Conservation (phyloP, 176 grass and related monocot genomes). For the Oryza longistaminata region DNA sequence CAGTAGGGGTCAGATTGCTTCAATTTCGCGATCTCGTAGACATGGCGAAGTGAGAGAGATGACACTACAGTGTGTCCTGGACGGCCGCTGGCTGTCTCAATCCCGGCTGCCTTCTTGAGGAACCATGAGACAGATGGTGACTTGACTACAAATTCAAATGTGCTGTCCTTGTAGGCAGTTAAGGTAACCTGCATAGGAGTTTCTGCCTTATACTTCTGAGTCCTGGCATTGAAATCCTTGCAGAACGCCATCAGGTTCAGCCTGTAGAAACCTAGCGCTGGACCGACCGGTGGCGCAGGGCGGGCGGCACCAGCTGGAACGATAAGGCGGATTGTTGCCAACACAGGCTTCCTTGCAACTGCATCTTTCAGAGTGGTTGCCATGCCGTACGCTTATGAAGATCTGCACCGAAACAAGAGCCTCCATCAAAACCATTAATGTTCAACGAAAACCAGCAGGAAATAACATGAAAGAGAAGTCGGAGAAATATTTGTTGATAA, state of each 20-base stretch:
- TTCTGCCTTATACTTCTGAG: conserved; percentile 92
- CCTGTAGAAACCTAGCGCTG: conserved; percentile 75
- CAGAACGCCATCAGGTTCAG: conserved; percentile 96
- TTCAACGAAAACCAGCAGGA: neutral
- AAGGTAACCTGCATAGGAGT: conserved; percentile 84
- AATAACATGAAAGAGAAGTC: neutral
- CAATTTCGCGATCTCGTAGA: conserved; percentile 88
- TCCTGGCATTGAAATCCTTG: conserved; percentile 97
- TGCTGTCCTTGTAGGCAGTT: conserved; percentile 89
- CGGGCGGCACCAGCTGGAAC: conserved; percentile 76
- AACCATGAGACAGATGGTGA: conserved; percentile 85
- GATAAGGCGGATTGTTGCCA: conserved; percentile 75
- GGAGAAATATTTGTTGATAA: conserved; percentile 11
- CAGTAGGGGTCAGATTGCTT: conserved; percentile 70
- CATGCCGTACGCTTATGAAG: conserved; percentile 32
- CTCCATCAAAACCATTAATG: conserved; percentile 11
- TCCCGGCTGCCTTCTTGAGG: conserved; percentile 77
- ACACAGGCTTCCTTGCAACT: conserved; percentile 56
- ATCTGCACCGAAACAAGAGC: conserved; percentile 33
- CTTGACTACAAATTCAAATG: conserved; percentile 84
- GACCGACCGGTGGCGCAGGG: conserved; percentile 79
- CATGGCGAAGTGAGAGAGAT: conserved; percentile 64
- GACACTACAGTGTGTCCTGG: conserved; percentile 59
- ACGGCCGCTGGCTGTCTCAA: conserved; percentile 60
- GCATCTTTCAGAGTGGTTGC: conserved; percentile 76